Base-by-base conservation (phyloP, 2,329 filamentous ascomycete genomes). In the Raffaelea ambrosiae region DNA sequence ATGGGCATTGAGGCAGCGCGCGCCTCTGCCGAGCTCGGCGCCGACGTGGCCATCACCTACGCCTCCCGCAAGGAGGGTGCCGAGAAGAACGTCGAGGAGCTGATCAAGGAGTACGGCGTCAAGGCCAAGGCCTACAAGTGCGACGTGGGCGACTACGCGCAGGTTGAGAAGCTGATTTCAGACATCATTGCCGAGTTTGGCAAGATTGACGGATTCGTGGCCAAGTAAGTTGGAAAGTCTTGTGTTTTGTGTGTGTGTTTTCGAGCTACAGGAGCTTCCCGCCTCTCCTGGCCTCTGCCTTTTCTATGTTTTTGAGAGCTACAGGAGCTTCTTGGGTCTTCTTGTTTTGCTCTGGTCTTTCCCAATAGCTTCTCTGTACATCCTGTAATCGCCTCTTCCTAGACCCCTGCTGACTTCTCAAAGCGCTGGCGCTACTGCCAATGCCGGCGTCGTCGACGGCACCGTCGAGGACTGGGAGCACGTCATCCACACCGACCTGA, bases 131-230 rank as follows among this genome's bases (percentile, higher is more conserved):
- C 78, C 10, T 83, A 81, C 64, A 72, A 78, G 58, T 78, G 84
- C 52, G 73, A 84, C 55, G 72, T 84, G 9, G 73, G 71, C 26
- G 68, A 71, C 3, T 72, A 69, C 54, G 71, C 76, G 19, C 66
- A 70, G 4, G 73, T 81, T 11, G 65, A 74, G 33, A 59, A 65
- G 16, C 69, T 73, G 10, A 69, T 84, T 38, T 64, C 73, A 51
- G 63, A 68, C 8, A 74, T 78, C 52, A 67, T 82, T 40, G 61
- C 69, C 50, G 84, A 90, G 16, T 85, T 90, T 66, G 82, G 82
- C 50, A 78, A 84, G 5, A 76, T 91, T 9, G 86, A 90, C 58
- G 72, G 88, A 55, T 88, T 91, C 57, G 78, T 90, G 40, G 86
- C 86, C 56, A 91, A 93, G 61, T 82, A 83, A 14, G 86, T 86